A percentile compares a stretch with the other conserved stretches of the same genome.
Evolutionary conservation across 2,329 filamentous ascomycete genomes (phyloP).

Genomic region (Hymenoscyphus infarciens): DNA sequence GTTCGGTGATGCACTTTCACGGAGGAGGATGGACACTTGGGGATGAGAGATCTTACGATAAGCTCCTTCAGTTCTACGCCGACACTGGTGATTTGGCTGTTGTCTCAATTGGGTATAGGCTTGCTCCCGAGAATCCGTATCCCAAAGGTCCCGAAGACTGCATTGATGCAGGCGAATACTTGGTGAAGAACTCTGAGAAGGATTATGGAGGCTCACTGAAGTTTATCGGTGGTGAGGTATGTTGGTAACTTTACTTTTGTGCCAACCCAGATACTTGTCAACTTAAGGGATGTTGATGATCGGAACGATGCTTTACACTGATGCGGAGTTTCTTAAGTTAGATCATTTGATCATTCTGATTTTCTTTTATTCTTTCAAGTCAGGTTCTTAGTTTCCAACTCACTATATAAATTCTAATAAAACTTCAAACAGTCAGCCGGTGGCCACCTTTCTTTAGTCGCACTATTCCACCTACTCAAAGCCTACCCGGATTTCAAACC

Average conservation of each 20-base stretch:
- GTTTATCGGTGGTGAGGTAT: constrained; percentile 46
- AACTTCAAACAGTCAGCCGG: constrained; percentile 43
- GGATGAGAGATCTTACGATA: constrained; percentile 33
- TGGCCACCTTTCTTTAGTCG: constrained; percentile 46
- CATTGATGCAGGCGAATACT: constrained; percentile 52
- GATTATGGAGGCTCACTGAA: constrained; percentile 41
- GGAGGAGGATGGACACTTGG: constrained; percentile 44
- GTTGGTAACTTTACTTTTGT: constrained; percentile 5
- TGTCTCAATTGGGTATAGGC: constrained; percentile 55
- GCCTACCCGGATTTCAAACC: constrained; percentile 40
- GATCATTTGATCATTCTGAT: constrained; percentile 11
- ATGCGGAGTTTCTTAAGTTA: constrained; percentile 7
- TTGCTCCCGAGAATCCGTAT: constrained; percentile 57
- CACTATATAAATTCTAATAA: constrained; percentile 6
- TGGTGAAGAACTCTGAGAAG: constrained; percentile 45
- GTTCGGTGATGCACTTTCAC: constrained; percentile 54
- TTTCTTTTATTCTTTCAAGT: background rate
- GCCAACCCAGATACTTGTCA: constrained; percentile 4
- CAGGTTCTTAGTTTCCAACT: too few relatives aligned
- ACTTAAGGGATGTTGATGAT: constrained; percentile 24
- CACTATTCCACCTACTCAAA: constrained; percentile 46
- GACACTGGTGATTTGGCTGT: constrained; percentile 46
- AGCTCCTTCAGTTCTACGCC: constrained; percentile 47
- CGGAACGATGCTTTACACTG: background rate
- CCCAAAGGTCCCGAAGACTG: constrained; percentile 54